A percentile compares a stretch with the other conserved stretches of the same genome.
Conservation (phyloP, 352 stramenopile genomes). For the Plasmopara halstedii region DNA sequence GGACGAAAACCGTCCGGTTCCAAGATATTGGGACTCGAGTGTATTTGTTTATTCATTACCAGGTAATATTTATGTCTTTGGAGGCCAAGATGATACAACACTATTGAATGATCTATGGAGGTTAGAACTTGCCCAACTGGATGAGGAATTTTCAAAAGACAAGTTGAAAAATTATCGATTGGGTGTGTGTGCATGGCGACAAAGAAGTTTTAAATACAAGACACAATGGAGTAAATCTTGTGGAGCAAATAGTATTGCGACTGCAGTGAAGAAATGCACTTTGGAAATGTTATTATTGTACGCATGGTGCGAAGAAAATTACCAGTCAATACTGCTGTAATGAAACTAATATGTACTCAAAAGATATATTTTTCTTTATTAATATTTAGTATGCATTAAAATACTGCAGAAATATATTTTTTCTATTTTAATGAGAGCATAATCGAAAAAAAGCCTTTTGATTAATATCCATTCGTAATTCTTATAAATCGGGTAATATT, state of each 20-base stretch:
- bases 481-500: too few species aligned
- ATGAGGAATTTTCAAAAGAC: conserved; percentile 20
- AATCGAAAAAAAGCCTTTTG: too few species aligned
- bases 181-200: conserved; percentile 37
- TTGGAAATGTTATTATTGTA: conserved; percentile 41
- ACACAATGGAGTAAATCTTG: conserved; percentile 38
- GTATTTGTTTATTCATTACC: conserved; percentile 23
- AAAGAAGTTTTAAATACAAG: conserved; percentile 30
- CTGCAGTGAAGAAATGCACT: conserved; percentile 23
- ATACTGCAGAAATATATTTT: too few species aligned
- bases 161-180: conserved; percentile 13
- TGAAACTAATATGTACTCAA: conserved; percentile 5
- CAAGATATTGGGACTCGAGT: conserved; percentile 40
- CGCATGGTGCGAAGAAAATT: conserved; percentile 43
- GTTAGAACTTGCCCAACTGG: conserved; percentile 30
- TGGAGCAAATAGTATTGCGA: conserved; percentile 13
- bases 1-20: conserved; percentile 14
- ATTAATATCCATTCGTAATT: too few species aligned
- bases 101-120: conserved; percentile 57
- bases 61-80: conserved; percentile 37
- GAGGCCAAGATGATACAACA: conserved; percentile 59
- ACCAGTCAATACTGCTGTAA: conserved; percentile 43
- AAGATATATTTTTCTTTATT: too few species aligned
- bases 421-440: too few species aligned
- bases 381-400: too few species aligned